Percentiles rank a stretch among this genome's conserved stretches.
Conservation (phyloP, 2,329 filamentous ascomycete species). For the Hirsutella rhossiliensis region DNA sequence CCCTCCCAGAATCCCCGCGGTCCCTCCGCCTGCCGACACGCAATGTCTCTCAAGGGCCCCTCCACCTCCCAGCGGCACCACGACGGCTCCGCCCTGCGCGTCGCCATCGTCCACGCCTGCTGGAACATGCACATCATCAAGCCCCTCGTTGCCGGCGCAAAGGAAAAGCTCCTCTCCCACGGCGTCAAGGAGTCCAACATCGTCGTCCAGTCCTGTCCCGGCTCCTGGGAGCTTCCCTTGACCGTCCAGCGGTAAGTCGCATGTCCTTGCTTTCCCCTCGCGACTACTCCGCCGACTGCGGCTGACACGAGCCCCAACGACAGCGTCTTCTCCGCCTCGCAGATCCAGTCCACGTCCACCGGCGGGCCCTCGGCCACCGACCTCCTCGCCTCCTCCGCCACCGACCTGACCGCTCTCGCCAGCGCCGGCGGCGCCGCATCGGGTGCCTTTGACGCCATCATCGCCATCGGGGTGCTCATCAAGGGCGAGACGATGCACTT, state of each 20-base stretch:
- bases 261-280: not conserved
- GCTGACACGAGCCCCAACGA: not conserved
- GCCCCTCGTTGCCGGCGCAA: conserved; percentile 69
- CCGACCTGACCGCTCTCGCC: conserved; percentile 48
- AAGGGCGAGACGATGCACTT: conserved; percentile 99
- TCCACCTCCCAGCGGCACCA: conserved; percentile 36
- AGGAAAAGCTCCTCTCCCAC: conserved; percentile 61
- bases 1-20: too few species aligned
- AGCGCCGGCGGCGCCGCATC: conserved; percentile 26
- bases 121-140: conserved; percentile 90
- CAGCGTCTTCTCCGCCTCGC: conserved; percentile 75
- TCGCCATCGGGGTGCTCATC: conserved; percentile 91
- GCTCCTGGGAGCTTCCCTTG: conserved; percentile 88
- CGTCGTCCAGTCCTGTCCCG: conserved; percentile 77
- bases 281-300: too few species aligned
- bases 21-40: not conserved
- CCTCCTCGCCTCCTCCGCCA: conserved; percentile 56
- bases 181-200: conserved; percentile 87
- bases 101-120: conserved; percentile 90
- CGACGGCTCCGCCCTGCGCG: conserved; percentile 63
- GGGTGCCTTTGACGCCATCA: conserved; percentile 78
- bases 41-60: conserved; percentile 42
- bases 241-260: conserved; percentile 63
- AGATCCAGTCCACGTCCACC: conserved; percentile 62
- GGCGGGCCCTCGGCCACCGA: conserved; percentile 59